Conservation (phyloP, 73 alveolate species). For the Tetrahymena elliotti region DNA sequence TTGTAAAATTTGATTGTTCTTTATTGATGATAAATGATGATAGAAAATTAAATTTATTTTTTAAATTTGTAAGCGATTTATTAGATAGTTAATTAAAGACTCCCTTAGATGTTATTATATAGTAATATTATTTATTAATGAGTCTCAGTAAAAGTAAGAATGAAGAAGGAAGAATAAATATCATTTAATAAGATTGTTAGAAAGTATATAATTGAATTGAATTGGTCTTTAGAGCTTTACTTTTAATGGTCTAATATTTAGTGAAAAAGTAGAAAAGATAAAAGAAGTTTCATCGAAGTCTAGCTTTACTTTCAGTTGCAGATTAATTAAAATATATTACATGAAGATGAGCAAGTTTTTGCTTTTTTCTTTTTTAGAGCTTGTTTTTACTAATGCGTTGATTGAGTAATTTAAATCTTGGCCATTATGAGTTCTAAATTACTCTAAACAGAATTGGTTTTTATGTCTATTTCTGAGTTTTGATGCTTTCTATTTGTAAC, state of each 20-base stretch:
- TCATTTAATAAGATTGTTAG: not conserved
- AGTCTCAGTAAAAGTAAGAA: not conserved
- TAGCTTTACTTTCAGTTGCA: not conserved
- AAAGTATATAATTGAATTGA: not conserved
- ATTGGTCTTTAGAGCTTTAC: not conserved
- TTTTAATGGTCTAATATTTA: not conserved
- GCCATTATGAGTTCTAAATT: not conserved
- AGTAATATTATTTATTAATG: no score
- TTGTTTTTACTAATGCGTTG: not conserved
- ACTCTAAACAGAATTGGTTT: not conserved
- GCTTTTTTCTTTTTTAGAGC: not conserved
- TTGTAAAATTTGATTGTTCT: no score
- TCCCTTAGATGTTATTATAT: not conserved
- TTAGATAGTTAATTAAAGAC: no score
- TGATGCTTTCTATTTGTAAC: not conserved
- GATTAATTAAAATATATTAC: not conserved
- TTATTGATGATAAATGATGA: no score
- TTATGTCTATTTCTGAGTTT: not conserved
- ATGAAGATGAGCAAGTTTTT: not conserved
- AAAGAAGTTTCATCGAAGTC: not conserved
- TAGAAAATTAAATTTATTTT: no score
- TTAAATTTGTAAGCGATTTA: no score
- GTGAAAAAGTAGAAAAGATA: not conserved
- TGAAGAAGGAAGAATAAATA: not conserved
- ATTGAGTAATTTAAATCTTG: not conserved